These are phyloP conservation scores for Jackrogersella multiformis DNA, from an alignment of 495 filamentous ascomycete species.

Conservation along the genomic window DNA sequence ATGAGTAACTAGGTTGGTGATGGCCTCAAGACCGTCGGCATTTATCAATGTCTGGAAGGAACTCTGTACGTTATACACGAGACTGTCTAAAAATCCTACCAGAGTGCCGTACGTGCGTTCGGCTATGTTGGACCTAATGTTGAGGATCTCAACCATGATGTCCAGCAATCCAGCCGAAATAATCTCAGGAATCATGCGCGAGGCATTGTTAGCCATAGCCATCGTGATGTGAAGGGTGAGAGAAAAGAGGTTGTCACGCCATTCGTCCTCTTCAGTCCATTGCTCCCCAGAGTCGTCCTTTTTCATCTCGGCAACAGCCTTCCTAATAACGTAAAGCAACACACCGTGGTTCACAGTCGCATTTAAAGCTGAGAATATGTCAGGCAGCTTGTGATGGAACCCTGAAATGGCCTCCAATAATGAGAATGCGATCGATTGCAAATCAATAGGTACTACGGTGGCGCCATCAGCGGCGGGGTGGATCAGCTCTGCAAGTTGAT, in stretches of 20 bases:
- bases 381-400: slow-evolving; percentile 76
- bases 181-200: slow-evolving; percentile 64
- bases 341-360: slow-evolving; percentile 96
- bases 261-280: slow-evolving; percentile 73
- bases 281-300: slow-evolving; percentile 66
- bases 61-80: slow-evolving; percentile 81
- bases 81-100: slow-evolving; percentile 83
- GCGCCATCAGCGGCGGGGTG: slow-evolving; percentile 76
- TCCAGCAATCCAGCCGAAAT: slow-evolving; percentile 88
- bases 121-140: slow-evolving; percentile 81
- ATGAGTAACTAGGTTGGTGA: slow-evolving; percentile 82
- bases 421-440: slow-evolving; percentile 85
- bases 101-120: slow-evolving; percentile 82
- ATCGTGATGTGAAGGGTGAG: slow-evolving; percentile 80
- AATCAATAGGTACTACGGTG: slow-evolving; percentile 69
- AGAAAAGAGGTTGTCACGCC: slow-evolving; percentile 87
- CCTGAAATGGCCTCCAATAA: slow-evolving; percentile 83
- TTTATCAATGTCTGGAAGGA: slow-evolving; percentile 81
- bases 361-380: slow-evolving; percentile 86
- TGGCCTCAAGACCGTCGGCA: slow-evolving; percentile 83
- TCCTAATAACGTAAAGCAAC: slow-evolving; percentile 91
- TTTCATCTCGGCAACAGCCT: slow-evolving; percentile 82
- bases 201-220: slow-evolving; percentile 71
- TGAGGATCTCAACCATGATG: slow-evolving; percentile 88
- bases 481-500: slow-evolving; percentile 90